Conservation (phyloP, 495 filamentous ascomycete genomes). For the Penicillium samsonianum region DNA sequence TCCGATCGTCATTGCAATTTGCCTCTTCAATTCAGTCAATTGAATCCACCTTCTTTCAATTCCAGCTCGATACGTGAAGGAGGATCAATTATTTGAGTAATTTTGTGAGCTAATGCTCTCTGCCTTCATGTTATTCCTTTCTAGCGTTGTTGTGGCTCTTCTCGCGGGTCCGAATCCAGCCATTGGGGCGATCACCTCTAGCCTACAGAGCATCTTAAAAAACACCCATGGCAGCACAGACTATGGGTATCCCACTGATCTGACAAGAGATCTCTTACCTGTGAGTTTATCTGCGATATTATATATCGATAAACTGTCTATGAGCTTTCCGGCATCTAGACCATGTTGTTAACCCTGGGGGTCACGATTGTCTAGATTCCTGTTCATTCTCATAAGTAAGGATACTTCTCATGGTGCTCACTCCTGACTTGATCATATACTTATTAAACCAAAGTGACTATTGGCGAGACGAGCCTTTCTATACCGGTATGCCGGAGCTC, state of each 20-base stretch:
- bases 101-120: slow-evolving; percentile 9
- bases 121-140: slow-evolving; percentile 20
- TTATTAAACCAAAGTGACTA: slow-evolving; percentile 39
- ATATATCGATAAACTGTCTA: not conserved
- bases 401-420: not conserved
- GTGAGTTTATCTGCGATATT: slow-evolving; percentile 30
- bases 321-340: not conserved
- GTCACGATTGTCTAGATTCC: slow-evolving; percentile 39
- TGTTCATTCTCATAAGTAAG: slow-evolving; percentile 49
- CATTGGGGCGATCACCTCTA: slow-evolving; percentile 29
- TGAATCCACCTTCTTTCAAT: slow-evolving; percentile 1
- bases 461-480: slow-evolving; percentile 52
- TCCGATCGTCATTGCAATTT: slow-evolving; percentile 2
- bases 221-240: slow-evolving; percentile 45
- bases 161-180: slow-evolving; percentile 30
- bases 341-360: slow-evolving; percentile 10
- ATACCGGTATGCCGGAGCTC: slow-evolving; percentile 36
- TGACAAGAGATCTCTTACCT: slow-evolving; percentile 47
- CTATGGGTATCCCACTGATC: slow-evolving; percentile 49
- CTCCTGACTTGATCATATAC: not conserved
- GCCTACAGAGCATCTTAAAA: slow-evolving; percentile 44
- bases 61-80: not conserved
- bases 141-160: slow-evolving; percentile 29
- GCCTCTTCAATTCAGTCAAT: not conserved
- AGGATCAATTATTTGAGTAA: not conserved